Conservation (phyloP, 768 basidiomycete genomes). For the Coprinopsis cinerea region DNA sequence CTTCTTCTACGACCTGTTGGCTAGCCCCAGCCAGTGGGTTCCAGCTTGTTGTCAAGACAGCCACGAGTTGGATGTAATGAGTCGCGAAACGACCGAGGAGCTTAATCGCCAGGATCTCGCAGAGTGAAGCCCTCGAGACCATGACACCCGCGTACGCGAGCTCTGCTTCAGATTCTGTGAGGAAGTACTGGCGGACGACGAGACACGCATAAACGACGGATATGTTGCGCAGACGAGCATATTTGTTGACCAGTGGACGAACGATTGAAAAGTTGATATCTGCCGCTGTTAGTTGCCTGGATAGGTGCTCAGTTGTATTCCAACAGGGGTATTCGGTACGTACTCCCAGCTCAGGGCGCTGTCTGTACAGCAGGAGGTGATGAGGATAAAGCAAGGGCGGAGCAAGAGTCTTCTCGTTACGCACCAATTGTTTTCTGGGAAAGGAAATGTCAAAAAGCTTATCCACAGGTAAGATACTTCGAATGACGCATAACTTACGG, state of each 20-base stretch:
- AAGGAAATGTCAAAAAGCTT: conserved; percentile 17
- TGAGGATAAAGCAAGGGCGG: conserved; percentile 5
- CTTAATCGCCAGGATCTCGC: conserved; percentile 88
- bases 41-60: conserved; percentile 79
- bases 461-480: conserved; percentile 1
- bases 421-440: conserved; percentile 41
- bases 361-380: conserved; percentile 36
- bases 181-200: conserved; percentile 74
- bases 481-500: conserved; percentile 38
- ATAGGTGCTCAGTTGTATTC: background rate
- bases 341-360: conserved; percentile 77
- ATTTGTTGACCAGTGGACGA: conserved; percentile 71
- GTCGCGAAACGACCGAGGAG: conserved; percentile 69
- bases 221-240: conserved; percentile 71
- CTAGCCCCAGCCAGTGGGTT: conserved; percentile 79
- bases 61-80: conserved; percentile 69
- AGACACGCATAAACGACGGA: conserved; percentile 73
- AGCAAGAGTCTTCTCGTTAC: conserved; percentile 13
- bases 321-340: conserved; percentile 23
- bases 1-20: conserved; percentile 56
- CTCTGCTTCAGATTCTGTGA: conserved; percentile 59
- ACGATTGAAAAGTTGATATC: conserved; percentile 80
- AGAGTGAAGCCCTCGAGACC: conserved; percentile 61
- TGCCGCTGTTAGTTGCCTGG: conserved; percentile 74
- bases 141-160: conserved; percentile 76